Evolutionary conservation across 441 rosid species (phyloP).

Genomic region (Sinapis alba): DNA sequence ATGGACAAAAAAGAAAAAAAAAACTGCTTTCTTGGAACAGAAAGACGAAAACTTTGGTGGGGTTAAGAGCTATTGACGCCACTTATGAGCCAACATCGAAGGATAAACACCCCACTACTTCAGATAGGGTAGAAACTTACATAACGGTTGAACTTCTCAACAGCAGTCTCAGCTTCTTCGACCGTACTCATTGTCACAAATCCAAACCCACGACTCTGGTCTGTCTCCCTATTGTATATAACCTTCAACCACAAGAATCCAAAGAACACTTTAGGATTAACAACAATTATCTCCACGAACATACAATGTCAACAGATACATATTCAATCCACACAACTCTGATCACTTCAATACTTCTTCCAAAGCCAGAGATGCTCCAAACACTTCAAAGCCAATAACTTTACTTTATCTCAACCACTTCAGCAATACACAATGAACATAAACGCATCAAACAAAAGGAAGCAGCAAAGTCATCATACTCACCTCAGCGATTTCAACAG

Average conservation of each 20-base stretch:
- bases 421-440: not conserved
- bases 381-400: not conserved
- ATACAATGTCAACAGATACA: not conserved
- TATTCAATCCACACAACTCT: not conserved
- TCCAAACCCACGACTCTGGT: slow-evolving; percentile 93
- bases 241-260: slow-evolving; percentile 54
- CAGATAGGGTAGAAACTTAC: slow-evolving; percentile 50
- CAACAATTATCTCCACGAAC: not conserved
- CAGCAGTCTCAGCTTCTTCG: slow-evolving; percentile 90
- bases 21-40: not conserved
- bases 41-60: not conserved
- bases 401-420: slow-evolving; percentile 1
- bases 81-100: not conserved
- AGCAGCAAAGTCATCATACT: not conserved
- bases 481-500: slow-evolving; percentile 81
- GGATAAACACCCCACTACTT: not conserved
- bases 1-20: not conserved
- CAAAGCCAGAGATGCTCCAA: not conserved
- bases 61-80: not conserved
- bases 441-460: not conserved
- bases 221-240: slow-evolving; percentile 82
- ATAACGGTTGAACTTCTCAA: slow-evolving; percentile 61
- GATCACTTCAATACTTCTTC: not conserved
- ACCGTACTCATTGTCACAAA: slow-evolving; percentile 94
- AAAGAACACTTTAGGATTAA: not conserved